A percentile compares a stretch with the other conserved stretches of the same genome.
Evolutionary conservation across 164 flowering plant genomes (phyloP).

Genomic region (Berberis thunbergii): DNA sequence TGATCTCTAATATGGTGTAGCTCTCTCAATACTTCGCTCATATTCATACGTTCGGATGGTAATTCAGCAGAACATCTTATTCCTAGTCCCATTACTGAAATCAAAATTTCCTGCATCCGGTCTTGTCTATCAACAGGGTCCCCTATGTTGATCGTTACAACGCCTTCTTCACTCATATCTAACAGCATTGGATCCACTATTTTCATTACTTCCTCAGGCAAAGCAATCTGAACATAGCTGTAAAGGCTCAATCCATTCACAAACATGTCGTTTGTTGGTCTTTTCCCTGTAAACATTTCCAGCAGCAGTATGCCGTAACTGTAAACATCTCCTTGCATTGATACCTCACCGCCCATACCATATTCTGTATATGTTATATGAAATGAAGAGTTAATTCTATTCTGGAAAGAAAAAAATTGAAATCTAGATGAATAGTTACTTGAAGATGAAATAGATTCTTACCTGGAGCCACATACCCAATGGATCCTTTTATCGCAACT

Average conservation of each 20-base stretch:
- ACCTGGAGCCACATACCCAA: conserved; percentile 2
- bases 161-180: no score
- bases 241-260: background rate
- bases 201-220: background rate
- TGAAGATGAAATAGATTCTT: background rate
- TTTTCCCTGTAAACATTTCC: background rate
- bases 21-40: no score
- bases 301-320: background rate
- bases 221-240: background rate
- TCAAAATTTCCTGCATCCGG: no score
- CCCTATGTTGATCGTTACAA: no score
- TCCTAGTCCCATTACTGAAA: no score
- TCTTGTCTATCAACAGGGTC: no score
- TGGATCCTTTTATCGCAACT: background rate
- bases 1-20: no score
- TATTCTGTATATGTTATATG: background rate
- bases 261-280: background rate
- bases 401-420: background rate
- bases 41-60: no score
- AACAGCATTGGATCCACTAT: background rate
- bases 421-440: background rate
- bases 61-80: no score
- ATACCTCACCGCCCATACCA: background rate
- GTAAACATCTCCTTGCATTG: background rate
- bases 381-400: background rate